Conservation (phyloP, 2,329 filamentous ascomycete species). For the Colletotrichum falcatum region DNA sequence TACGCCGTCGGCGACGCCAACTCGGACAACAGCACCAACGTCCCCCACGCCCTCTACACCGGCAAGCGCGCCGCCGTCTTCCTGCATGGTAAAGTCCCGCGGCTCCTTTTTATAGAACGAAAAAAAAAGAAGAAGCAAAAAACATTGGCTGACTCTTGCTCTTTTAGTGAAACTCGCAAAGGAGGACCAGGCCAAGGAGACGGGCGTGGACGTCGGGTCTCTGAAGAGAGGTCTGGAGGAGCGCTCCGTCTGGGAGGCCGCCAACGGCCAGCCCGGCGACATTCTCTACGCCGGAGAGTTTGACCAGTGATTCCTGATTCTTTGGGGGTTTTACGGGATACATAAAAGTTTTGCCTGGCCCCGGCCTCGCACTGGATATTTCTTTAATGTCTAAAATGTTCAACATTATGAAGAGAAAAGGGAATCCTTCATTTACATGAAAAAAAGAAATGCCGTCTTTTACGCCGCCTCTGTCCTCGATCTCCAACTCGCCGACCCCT, state of each 20-base stretch:
- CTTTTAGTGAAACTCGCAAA: slow-evolving; percentile 55
- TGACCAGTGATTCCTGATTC: slow-evolving; percentile 15
- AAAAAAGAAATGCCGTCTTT: too few species aligned
- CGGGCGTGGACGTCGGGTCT: slow-evolving; percentile 44
- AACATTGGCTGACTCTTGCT: not conserved
- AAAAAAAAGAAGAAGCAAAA: too few species aligned
- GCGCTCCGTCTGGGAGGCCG: slow-evolving; percentile 58
- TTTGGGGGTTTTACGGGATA: not conserved
- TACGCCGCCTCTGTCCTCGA: slow-evolving; percentile 54
- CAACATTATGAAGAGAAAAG: too few species aligned
- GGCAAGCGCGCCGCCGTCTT: slow-evolving; percentile 70
- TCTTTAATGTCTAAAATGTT: not conserved
- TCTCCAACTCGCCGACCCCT: slow-evolving; percentile 54
- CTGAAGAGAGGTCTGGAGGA: slow-evolving; percentile 49
- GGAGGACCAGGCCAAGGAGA: slow-evolving; percentile 52
- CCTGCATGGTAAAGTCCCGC: slow-evolving; percentile 62
- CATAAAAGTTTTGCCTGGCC: not conserved
- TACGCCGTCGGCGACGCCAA: slow-evolving; percentile 72
- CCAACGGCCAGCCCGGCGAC: slow-evolving; percentile 58
- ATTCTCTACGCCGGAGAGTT: slow-evolving; percentile 60
- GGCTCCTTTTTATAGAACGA: not conserved
- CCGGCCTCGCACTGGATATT: not conserved
- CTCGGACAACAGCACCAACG: slow-evolving; percentile 69
- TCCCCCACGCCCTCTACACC: slow-evolving; percentile 70
- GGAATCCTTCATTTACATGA: too few species aligned